A percentile compares a stretch with the other conserved stretches of the same genome.
These are phyloP conservation scores for Amylocystis lapponica DNA, from an alignment of 768 basidiomycete species.

Conservation along the genomic window DNA sequence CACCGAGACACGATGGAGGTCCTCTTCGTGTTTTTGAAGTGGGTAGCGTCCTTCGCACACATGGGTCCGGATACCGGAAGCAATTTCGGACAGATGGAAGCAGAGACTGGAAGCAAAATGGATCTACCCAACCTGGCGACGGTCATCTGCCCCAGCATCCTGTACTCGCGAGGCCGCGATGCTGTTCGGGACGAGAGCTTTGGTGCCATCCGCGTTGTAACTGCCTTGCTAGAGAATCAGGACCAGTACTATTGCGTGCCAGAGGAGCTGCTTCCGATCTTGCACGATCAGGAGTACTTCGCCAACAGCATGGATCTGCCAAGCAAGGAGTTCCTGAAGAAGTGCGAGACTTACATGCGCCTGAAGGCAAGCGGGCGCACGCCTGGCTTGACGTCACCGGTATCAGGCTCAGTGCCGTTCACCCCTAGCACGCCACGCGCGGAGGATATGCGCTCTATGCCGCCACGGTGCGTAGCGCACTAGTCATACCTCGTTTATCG, in stretches of 20 bases:
- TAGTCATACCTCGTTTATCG: not conserved
- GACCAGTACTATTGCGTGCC: slow-evolving; percentile 97
- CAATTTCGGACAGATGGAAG: too few relatives aligned
- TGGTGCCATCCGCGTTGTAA: slow-evolving; percentile 77
- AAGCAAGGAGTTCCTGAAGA: slow-evolving; percentile 93
- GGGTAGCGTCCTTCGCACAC: slow-evolving; percentile 99
- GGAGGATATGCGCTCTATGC: slow-evolving; percentile 18
- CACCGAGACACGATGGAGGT: slow-evolving; percentile 98
- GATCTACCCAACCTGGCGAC: slow-evolving; percentile 93
- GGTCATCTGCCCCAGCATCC: slow-evolving; percentile 96
- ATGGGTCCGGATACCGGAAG: slow-evolving; percentile 32
- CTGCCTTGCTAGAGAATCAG: slow-evolving; percentile 83
- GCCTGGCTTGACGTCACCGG: slow-evolving; percentile 31
- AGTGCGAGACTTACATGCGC: slow-evolving; percentile 86
- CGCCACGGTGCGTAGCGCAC: slow-evolving; percentile 17
- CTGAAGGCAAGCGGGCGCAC: slow-evolving; percentile 59
- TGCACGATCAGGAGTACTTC: slow-evolving; percentile 92
- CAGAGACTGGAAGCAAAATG: slow-evolving; percentile 98
- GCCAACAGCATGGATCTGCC: slow-evolving; percentile 82
- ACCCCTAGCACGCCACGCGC: slow-evolving; percentile 27
- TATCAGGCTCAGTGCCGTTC: slow-evolving; percentile 30
- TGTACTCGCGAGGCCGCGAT: slow-evolving; percentile 83
- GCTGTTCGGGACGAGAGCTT: slow-evolving; percentile 93
- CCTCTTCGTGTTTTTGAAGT: slow-evolving; percentile 96
- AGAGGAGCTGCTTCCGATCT: slow-evolving; percentile 77